Conservation (phyloP, 352 stramenopile species). For the Pythium guiyangense region DNA sequence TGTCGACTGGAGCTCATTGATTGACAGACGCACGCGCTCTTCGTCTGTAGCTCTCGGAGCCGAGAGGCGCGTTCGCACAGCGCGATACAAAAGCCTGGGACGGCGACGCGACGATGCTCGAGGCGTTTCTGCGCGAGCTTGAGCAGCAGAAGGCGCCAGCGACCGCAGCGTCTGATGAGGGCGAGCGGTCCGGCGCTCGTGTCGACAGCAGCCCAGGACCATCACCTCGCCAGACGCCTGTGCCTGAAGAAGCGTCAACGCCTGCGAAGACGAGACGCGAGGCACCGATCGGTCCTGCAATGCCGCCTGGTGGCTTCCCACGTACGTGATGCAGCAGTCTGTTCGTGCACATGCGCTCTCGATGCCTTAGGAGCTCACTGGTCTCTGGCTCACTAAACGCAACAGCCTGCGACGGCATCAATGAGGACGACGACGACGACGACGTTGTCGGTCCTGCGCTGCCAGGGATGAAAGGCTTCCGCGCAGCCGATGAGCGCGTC, state of each 20-base stretch:
- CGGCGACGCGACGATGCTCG: slow-evolving; percentile 32
- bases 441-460: slow-evolving; percentile 62
- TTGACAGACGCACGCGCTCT: background rate
- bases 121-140: slow-evolving; percentile 43
- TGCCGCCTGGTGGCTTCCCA: slow-evolving; percentile 28
- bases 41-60: slow-evolving; percentile 31
- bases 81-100: slow-evolving; percentile 5
- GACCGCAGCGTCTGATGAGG: background rate
- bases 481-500: slow-evolving; percentile 54
- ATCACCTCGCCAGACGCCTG: no score
- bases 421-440: slow-evolving; percentile 48
- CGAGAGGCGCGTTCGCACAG: slow-evolving; percentile 54
- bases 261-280: slow-evolving; percentile 2
- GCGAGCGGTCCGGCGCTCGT: background rate
- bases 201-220: background rate
- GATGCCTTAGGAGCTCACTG: background rate
- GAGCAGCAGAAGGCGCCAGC: slow-evolving; percentile 30
- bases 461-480: slow-evolving; percentile 76
- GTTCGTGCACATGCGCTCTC: background rate
- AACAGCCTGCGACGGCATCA: slow-evolving; percentile 9
- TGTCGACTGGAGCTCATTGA: background rate
- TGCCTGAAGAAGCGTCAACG: background rate
- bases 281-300: slow-evolving; percentile 46
- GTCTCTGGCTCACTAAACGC: background rate
- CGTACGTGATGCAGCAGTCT: background rate